Percentiles rank a stretch among this genome's conserved stretches.
Conservation (phyloP, 2,329 filamentous ascomycete species). For the Phoma herbarum region DNA sequence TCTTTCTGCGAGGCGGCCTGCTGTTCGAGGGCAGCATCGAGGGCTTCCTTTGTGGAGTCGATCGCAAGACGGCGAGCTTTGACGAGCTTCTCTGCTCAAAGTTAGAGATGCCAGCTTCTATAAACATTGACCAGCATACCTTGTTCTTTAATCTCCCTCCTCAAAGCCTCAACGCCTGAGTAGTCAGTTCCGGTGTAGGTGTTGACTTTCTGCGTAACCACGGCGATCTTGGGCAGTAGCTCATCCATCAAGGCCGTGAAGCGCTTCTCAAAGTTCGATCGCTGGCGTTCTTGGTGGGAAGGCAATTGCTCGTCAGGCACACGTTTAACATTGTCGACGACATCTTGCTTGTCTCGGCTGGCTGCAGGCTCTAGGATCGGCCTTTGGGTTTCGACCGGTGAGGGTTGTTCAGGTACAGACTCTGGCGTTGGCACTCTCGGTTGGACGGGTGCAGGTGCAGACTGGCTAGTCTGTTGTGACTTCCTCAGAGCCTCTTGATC, state of each 20-base stretch:
- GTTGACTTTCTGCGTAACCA: conserved; percentile 88
- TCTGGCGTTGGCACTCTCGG: conserved; percentile 2
- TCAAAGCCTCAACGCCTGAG: conserved; percentile 86
- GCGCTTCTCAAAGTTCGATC: conserved; percentile 66
- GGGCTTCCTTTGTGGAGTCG: conserved; percentile 74
- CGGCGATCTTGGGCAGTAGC: conserved; percentile 82
- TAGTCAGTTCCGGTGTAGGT: conserved; percentile 88
- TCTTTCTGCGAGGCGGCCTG: conserved; percentile 93
- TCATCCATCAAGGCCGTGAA: conserved; percentile 86
- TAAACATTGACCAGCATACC: too few relatives aligned
- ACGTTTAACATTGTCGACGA: conserved; percentile 40
- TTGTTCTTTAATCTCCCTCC: conserved; percentile 76
- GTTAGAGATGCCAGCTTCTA: conserved; percentile 16
- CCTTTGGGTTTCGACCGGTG: conserved; percentile 12
- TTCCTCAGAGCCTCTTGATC: conserved; percentile 14
- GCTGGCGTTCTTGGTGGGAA: conserved; percentile 61
- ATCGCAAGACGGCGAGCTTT: conserved; percentile 71
- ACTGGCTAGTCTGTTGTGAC: conserved; percentile 1
- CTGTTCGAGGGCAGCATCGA: conserved; percentile 83
- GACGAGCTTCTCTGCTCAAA: conserved; percentile 60
- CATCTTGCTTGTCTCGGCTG: conserved; percentile 21
- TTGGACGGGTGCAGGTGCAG: background rate
- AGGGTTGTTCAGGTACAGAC: conserved; percentile 1
- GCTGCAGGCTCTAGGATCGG: conserved; percentile 15
- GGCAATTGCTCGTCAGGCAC: conserved; percentile 57